Conservation (phyloP, 2,329 filamentous ascomycete genomes). For the Cladosporium cucumerinum region DNA sequence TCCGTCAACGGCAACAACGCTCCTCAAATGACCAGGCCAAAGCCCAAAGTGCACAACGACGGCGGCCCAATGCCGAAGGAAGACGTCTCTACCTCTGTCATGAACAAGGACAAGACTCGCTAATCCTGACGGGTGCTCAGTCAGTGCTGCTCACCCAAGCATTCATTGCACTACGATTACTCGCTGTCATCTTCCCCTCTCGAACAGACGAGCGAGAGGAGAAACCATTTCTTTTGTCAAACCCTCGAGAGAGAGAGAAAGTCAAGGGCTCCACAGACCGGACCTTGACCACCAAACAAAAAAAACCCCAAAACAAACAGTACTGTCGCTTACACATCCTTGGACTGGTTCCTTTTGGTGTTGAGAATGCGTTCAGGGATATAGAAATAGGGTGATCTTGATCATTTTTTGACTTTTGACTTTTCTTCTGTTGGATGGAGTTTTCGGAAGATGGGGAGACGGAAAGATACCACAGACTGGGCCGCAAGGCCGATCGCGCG, state of each 20-base stretch:
- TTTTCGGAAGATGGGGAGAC: not conserved
- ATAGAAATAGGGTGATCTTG: not conserved
- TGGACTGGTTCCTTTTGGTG: not conserved
- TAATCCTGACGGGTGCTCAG: not conserved
- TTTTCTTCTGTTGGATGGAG: not conserved
- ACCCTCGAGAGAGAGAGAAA: not conserved
- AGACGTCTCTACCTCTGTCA: not conserved
- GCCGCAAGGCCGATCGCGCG: not conserved
- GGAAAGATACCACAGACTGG: not conserved
- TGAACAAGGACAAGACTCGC: not conserved
- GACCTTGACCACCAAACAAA: not conserved
- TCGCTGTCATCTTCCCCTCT: not conserved
- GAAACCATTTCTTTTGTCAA: not conserved
- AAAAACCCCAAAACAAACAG: not conserved
- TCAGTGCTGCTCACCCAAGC: not conserved
- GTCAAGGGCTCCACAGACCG: not conserved
- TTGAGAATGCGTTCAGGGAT: not conserved
- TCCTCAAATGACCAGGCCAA: not conserved
- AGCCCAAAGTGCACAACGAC: not conserved
- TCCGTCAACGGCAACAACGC: not conserved
- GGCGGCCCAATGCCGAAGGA: not conserved
- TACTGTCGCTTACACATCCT: constrained; percentile 5
- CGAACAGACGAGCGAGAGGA: not conserved
- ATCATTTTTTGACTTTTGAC: not conserved
- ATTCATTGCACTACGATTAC: not conserved